Conservation (phyloP, 768 basidiomycete species). For the Lactarius quietus region DNA sequence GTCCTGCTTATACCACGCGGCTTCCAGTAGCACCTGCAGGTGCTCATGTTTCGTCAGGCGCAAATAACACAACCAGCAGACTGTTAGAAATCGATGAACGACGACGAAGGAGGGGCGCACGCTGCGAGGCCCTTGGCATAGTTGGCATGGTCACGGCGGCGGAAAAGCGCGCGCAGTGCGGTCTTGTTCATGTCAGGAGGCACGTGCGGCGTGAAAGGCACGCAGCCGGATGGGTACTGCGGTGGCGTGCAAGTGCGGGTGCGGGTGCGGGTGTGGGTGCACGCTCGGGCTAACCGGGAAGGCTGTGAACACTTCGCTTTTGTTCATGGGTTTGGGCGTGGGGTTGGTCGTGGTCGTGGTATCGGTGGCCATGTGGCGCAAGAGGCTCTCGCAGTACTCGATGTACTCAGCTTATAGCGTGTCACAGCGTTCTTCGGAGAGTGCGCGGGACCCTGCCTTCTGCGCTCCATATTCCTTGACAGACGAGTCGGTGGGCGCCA, state of each 20-base stretch:
- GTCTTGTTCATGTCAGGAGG: conserved; percentile 81
- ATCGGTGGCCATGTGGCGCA: too few species aligned
- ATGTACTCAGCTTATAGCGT: conserved; percentile 65
- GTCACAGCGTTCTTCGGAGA: conserved; percentile 61
- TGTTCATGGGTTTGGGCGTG: conserved; percentile 14
- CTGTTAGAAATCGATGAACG: too few species aligned
- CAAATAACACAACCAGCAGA: conserved; percentile 56
- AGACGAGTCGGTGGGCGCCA: neutral
- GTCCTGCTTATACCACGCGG: conserved; percentile 28
- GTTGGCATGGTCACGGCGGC: conserved; percentile 49
- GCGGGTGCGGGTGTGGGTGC: too few species aligned
- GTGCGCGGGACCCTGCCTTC: conserved; percentile 53
- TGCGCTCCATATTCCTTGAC: conserved; percentile 39
- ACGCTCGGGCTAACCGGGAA: too few species aligned
- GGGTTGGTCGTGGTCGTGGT: too few species aligned
- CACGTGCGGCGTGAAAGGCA: conserved; percentile 67
- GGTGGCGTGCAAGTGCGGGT: too few species aligned
- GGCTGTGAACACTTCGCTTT: too few species aligned
- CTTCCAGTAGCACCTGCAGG: conserved; percentile 40
- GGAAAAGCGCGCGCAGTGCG: conserved; percentile 57
- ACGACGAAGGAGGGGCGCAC: conserved; percentile 38
- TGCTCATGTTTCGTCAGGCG: conserved; percentile 56
- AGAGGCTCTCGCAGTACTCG: conserved; percentile 49
- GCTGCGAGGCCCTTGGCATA: conserved; percentile 72
- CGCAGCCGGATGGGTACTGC: too few species aligned